phyloP scores from a whole-genome alignment of 2,329 filamentous ascomycete species.

The Fonsecaea pugnacius region DNA sequence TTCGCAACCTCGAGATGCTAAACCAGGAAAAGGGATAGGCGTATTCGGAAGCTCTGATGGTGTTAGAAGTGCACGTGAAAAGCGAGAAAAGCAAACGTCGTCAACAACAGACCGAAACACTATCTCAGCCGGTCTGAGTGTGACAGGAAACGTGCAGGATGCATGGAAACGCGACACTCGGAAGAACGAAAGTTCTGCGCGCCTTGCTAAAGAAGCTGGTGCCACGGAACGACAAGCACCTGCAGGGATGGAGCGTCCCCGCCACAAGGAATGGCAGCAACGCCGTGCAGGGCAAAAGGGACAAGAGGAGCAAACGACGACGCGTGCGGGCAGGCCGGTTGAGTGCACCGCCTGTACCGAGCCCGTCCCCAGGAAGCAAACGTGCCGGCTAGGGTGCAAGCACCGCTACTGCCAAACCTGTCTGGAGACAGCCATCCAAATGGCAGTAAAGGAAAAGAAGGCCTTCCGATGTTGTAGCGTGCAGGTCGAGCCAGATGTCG shows the following conservation, averaged over 20 bases:
- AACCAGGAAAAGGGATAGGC: too few species aligned
- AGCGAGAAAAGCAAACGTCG: too few species aligned
- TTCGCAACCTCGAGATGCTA: too few species aligned
- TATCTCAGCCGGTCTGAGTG: not conserved
- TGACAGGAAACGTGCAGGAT: not conserved
- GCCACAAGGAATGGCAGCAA: not conserved
- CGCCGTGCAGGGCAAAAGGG: not conserved
- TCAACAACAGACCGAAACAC: not conserved
- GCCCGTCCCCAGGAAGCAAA: not conserved
- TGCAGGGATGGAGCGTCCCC: not conserved
- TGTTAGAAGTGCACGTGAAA: not conserved
- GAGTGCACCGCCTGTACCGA: slow-evolving; percentile 1
- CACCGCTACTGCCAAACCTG: slow-evolving; percentile 2
- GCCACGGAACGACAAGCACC: not conserved
- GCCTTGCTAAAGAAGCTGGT: not conserved
- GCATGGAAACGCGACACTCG: too few species aligned
- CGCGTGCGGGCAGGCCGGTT: not conserved
- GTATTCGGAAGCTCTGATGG: not conserved
- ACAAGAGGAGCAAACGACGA: not conserved
- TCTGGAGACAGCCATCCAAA: not conserved
- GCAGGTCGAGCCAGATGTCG: not conserved
- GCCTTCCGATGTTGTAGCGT: not conserved
- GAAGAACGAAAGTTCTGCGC: too few species aligned
- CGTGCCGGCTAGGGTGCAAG: slow-evolving; percentile 1
- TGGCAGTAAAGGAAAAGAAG: not conserved